phyloP scores from a whole-genome alignment of 768 basidiomycete genomes.

The Panaeolus papilionaceus region DNA sequence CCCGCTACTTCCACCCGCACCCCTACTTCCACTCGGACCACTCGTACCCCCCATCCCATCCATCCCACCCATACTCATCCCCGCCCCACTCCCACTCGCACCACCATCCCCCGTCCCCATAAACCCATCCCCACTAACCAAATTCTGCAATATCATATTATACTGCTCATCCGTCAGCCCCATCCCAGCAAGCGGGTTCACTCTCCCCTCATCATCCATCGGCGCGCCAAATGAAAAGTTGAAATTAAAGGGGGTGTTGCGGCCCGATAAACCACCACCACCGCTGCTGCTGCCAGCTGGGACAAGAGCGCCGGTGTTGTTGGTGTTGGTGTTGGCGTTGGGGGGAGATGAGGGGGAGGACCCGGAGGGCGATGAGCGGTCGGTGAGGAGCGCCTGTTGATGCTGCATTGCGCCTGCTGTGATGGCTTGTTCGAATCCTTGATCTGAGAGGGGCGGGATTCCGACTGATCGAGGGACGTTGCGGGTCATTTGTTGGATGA shows the following conservation, averaged over 20 bases:
- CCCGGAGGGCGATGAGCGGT: slow-evolving; percentile 18
- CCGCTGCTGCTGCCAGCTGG: background rate
- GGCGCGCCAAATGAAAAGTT: slow-evolving; percentile 32
- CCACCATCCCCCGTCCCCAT: slow-evolving; percentile 42
- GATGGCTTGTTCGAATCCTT: slow-evolving; percentile 60
- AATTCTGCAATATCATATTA: slow-evolving; percentile 73
- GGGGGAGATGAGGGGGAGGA: slow-evolving; percentile 20
- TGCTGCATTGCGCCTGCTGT: slow-evolving; percentile 28
- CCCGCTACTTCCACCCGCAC: slow-evolving; percentile 40
- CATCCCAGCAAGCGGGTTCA: slow-evolving; percentile 88
- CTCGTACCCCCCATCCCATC: slow-evolving; percentile 25
- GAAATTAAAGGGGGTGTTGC: slow-evolving; percentile 30
- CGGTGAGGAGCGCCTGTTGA: slow-evolving; percentile 19
- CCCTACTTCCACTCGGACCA: slow-evolving; percentile 35
- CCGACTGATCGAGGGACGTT: slow-evolving; percentile 69
- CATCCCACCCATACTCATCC: slow-evolving; percentile 52
- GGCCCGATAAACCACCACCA: slow-evolving; percentile 16
- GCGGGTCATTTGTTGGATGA: slow-evolving; percentile 77
- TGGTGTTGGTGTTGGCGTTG: background rate
- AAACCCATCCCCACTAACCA: slow-evolving; percentile 71
- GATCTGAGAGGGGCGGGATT: slow-evolving; percentile 65
- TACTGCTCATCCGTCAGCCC: slow-evolving; percentile 92
- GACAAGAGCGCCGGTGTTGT: background rate
- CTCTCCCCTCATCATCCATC: slow-evolving; percentile 58
- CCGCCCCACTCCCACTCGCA: slow-evolving; percentile 19